These are phyloP conservation scores for Tricholoma bakamatsutake DNA, from an alignment of 768 basidiomycete genomes.

Conservation along the genomic window DNA sequence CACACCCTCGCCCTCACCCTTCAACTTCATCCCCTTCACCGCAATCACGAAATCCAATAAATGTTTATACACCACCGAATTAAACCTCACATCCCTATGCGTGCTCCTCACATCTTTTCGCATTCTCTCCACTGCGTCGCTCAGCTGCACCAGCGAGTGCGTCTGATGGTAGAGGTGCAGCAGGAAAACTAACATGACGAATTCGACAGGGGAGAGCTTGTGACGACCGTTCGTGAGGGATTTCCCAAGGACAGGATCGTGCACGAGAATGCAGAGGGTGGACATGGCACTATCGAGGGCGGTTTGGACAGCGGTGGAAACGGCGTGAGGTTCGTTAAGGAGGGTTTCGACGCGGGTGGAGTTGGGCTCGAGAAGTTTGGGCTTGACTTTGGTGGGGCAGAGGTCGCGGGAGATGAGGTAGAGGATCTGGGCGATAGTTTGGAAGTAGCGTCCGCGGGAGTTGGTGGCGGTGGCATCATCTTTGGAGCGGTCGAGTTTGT, in stretches of 20 bases:
- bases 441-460: constrained; percentile 28
- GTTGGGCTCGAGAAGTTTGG: constrained; percentile 15
- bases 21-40: constrained; percentile 1
- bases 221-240: constrained; percentile 13
- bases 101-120: constrained; percentile 8
- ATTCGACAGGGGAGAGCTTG: constrained; percentile 36
- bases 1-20: neutral
- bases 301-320: neutral
- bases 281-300: constrained; percentile 10
- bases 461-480: constrained; percentile 18
- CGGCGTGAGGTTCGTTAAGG: constrained; percentile 9
- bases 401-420: constrained; percentile 15
- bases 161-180: constrained; percentile 29
- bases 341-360: constrained; percentile 20
- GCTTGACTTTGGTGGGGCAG: constrained; percentile 3
- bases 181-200: constrained; percentile 38
- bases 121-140: constrained; percentile 34
- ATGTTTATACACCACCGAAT: constrained; percentile 6
- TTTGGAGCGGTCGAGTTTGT: constrained; percentile 32
- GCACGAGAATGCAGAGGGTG: constrained; percentile 16
- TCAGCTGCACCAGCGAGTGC: constrained; percentile 34
- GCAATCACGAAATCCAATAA: constrained; percentile 7
- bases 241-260: constrained; percentile 6
- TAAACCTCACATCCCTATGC: neutral
- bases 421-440: constrained; percentile 34